Evolutionary conservation across 2,329 filamentous ascomycete species (phyloP).

Genomic region (Apiospora hydei): DNA sequence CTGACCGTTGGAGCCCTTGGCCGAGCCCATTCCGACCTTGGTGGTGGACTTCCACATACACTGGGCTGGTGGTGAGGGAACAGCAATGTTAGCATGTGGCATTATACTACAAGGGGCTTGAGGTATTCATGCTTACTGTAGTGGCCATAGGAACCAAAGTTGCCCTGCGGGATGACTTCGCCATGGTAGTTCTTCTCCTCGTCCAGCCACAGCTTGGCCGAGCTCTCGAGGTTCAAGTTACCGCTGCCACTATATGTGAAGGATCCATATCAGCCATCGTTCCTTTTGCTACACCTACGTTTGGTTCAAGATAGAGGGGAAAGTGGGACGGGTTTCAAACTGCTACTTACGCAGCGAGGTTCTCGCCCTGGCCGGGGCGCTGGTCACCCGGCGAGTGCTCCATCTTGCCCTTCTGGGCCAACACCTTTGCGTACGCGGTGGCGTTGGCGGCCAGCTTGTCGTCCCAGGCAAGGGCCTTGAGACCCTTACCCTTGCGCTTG

Average conservation of each 20-base stretch:
- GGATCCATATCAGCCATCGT: not conserved
- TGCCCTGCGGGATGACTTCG: slow-evolving; percentile 44
- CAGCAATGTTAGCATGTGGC: not conserved
- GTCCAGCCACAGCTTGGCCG: slow-evolving; percentile 42
- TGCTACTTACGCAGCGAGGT: slow-evolving; percentile 40
- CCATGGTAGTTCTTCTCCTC: slow-evolving; percentile 44
- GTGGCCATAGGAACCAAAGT: slow-evolving; percentile 44
- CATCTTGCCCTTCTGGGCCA: slow-evolving; percentile 39
- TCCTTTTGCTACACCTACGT: too few species aligned
- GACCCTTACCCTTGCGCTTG: slow-evolving; percentile 37
- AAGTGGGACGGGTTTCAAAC: not conserved
- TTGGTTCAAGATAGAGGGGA: too few species aligned
- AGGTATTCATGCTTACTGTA: slow-evolving; percentile 40
- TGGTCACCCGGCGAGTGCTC: slow-evolving; percentile 39
- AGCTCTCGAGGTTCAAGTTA: slow-evolving; percentile 35
- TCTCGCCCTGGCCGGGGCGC: slow-evolving; percentile 44
- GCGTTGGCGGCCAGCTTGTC: slow-evolving; percentile 38
- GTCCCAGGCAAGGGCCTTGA: slow-evolving; percentile 40
- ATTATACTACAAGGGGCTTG: too few species aligned
- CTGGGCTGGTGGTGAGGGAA: slow-evolving; percentile 33
- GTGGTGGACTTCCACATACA: slow-evolving; percentile 41
- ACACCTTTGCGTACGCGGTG: slow-evolving; percentile 39
- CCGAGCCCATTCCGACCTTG: slow-evolving; percentile 36
- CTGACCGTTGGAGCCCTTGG: slow-evolving; percentile 36
- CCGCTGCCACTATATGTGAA: not conserved